Conservation (phyloP, 2,329 filamentous ascomycete genomes). For the Tolypocladium nubicola region DNA sequence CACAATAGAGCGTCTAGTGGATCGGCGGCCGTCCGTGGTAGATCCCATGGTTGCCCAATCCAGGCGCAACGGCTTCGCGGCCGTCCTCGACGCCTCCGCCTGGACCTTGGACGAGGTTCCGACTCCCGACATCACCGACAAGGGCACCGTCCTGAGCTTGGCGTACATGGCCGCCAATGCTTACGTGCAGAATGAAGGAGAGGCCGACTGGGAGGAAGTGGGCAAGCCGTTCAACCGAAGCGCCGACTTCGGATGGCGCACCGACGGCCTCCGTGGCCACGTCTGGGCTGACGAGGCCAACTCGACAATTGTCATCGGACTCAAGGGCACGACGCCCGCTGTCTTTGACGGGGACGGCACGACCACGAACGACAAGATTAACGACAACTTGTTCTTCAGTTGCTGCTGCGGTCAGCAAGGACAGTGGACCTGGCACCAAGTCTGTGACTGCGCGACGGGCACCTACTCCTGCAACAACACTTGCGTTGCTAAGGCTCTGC, state of each 20-base stretch:
- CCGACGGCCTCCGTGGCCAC: slow-evolving; percentile 81
- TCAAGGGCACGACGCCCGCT: slow-evolving; percentile 85
- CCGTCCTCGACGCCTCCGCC: slow-evolving; percentile 58
- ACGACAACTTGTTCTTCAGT: slow-evolving; percentile 96
- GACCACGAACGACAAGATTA: slow-evolving; percentile 93
- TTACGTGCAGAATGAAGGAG: slow-evolving; percentile 64
- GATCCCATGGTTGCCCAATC: slow-evolving; percentile 69
- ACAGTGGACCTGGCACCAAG: slow-evolving; percentile 79
- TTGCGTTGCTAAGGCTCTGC: slow-evolving; percentile 66
- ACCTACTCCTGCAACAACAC: slow-evolving; percentile 90
- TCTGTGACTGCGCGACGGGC: slow-evolving; percentile 82
- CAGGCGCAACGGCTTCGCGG: slow-evolving; percentile 55
- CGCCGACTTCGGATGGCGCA: slow-evolving; percentile 85
- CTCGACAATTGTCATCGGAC: slow-evolving; percentile 76
- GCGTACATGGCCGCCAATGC: slow-evolving; percentile 85
- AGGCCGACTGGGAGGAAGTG: slow-evolving; percentile 76
- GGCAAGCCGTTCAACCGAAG: slow-evolving; percentile 73
- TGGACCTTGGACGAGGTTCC: slow-evolving; percentile 76
- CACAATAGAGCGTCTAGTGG: slow-evolving; percentile 70
- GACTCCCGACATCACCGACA: slow-evolving; percentile 76
- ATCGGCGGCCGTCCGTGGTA: slow-evolving; percentile 66
- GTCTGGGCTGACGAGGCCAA: slow-evolving; percentile 83
- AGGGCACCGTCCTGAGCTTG: slow-evolving; percentile 70
- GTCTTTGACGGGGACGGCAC: slow-evolving; percentile 96
- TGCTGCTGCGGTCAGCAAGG: slow-evolving; percentile 95